Conservation (phyloP, 225 moss, liverwort and hornwort genomes). For the Anthoceros angustus region DNA sequence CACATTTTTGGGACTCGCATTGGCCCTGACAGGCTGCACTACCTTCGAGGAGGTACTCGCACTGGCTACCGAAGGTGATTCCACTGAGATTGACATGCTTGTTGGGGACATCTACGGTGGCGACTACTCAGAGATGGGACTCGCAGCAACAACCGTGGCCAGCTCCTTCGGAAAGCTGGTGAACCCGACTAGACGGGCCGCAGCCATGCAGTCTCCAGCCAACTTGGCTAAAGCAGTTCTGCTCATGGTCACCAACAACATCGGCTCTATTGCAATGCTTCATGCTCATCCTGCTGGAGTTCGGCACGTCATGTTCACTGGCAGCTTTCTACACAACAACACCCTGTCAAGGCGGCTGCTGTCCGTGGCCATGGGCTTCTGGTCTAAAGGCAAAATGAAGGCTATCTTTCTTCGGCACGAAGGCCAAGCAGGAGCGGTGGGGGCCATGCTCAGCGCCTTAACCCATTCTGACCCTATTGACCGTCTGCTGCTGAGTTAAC, state of each 20-base stretch:
- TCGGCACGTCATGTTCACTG: conserved; percentile 70
- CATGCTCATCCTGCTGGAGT: conserved; percentile 68
- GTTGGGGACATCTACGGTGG: conserved; percentile 82
- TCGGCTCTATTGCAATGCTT: conserved; percentile 74
- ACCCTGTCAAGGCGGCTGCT: conserved; percentile 73
- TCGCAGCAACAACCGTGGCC: conserved; percentile 82
- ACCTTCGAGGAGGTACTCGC: conserved; percentile 73
- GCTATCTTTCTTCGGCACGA: conserved; percentile 74
- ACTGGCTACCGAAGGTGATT: conserved; percentile 64
- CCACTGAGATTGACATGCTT: conserved; percentile 74
- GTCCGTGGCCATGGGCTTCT: conserved; percentile 81
- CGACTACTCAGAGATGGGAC: conserved; percentile 78
- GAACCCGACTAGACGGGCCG: conserved; percentile 34
- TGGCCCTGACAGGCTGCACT: conserved; percentile 72
- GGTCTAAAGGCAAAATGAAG: conserved; percentile 83
- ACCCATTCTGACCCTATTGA: conserved; percentile 47
- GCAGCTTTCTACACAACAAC: conserved; percentile 77
- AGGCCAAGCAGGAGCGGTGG: conserved; percentile 88
- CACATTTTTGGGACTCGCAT: conserved; percentile 72
- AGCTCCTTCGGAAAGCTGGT: conserved; percentile 94
- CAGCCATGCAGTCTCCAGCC: conserved; percentile 41
- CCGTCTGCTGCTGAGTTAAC: conserved; percentile 26
- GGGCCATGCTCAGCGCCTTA: conserved; percentile 56
- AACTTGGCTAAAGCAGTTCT: conserved; percentile 71
- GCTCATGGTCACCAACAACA: conserved; percentile 87